Conservation (phyloP, 495 filamentous ascomycete genomes). For the Xylaria curta region DNA sequence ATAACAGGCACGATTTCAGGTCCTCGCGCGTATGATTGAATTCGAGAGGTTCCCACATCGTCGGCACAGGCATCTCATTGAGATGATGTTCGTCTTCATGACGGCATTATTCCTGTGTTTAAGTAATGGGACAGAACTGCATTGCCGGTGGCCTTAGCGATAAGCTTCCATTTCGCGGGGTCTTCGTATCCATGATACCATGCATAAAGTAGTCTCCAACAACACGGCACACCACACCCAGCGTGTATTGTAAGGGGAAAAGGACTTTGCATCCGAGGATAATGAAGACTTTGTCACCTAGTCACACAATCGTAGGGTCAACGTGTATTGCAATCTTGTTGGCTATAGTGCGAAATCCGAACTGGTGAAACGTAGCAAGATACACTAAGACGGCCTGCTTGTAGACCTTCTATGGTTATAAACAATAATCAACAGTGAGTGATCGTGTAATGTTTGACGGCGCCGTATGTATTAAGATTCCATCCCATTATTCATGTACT, state of each 20-base stretch:
- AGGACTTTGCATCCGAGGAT: neutral
- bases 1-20: conserved; percentile 24
- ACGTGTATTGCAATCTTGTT: neutral
- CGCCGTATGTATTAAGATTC: too few species aligned
- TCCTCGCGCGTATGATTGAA: conserved; percentile 17
- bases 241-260: neutral
- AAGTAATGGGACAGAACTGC: neutral
- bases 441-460: neutral
- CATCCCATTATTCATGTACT: neutral
- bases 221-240: neutral
- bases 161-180: neutral
- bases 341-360: neutral
- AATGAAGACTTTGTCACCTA: neutral
- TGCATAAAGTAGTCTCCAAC: neutral
- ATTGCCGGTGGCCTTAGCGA: neutral
- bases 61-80: conserved; percentile 18
- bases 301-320: neutral
- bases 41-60: conserved; percentile 26
- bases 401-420: neutral
- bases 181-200: neutral
- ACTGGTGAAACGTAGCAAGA: neutral
- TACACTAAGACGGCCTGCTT: neutral
- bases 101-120: neutral
- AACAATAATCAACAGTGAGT: neutral
- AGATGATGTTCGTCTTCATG: conserved; percentile 24